phyloP scores from a whole-genome alignment of 306 rosid species.

The Abrus precatorius region DNA sequence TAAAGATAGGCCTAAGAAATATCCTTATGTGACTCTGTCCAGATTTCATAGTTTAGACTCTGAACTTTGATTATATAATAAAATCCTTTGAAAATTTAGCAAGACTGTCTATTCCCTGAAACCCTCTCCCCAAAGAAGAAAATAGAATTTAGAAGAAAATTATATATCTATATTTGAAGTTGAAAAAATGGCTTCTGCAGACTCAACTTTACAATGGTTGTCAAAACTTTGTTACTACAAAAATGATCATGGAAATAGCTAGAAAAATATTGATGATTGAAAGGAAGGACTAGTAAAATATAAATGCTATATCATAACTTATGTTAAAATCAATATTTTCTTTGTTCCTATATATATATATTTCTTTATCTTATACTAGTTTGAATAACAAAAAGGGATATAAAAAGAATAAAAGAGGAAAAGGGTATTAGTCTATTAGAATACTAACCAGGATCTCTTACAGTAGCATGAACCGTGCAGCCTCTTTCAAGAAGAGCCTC shows the following conservation, averaged over 20 bases:
- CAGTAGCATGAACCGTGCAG: constrained; percentile 77
- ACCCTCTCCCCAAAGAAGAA: no score
- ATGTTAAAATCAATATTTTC: background rate
- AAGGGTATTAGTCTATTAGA: background rate
- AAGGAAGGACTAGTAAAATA: background rate
- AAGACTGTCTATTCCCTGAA: no score
- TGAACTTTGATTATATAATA: no score
- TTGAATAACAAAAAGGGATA: background rate
- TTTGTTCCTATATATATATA: background rate
- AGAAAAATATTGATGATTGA: background rate
- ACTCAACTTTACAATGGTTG: background rate
- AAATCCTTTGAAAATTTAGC: no score
- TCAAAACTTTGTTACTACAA: background rate
- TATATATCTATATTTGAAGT: no score
- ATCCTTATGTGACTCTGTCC: no score
- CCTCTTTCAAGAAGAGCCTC: constrained; percentile 78
- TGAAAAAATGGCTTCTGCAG: background rate
- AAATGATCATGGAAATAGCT: background rate
- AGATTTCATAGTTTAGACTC: no score
- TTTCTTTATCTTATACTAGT: background rate
- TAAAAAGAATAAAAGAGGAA: background rate
- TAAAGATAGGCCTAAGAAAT: no score
- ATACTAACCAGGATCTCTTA: constrained; percentile 74
- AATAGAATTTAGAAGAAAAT: no score
- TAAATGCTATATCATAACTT: background rate